Conservation (phyloP, 1,284 basidiomycete genomes). For the Irpex sp. region DNA sequence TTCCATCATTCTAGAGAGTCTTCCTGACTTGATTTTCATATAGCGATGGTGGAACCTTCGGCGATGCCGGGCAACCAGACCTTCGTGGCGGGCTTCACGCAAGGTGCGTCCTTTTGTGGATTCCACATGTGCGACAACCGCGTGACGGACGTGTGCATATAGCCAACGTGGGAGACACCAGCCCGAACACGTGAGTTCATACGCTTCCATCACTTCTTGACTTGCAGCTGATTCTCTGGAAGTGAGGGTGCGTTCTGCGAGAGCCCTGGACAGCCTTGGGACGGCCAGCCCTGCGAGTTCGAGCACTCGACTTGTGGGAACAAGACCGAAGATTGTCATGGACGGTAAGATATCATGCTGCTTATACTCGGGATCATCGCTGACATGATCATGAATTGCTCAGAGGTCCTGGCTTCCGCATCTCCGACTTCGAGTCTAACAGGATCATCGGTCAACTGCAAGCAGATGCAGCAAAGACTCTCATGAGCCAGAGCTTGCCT, state of each 20-base stretch:
- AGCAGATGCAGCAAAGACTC: slow-evolving; percentile 57
- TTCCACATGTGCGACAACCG: neutral
- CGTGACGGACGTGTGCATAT: neutral
- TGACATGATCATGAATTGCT: neutral
- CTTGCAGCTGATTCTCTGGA: neutral
- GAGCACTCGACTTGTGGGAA: slow-evolving; percentile 76
- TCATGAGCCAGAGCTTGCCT: slow-evolving; percentile 49
- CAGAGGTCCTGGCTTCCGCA: slow-evolving; percentile 70
- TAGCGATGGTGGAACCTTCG: slow-evolving; percentile 60
- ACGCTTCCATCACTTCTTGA: slow-evolving; percentile 2
- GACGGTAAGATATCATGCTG: slow-evolving; percentile 44
- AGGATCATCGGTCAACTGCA: slow-evolving; percentile 64
- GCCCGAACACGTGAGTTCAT: slow-evolving; percentile 67
- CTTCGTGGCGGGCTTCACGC: slow-evolving; percentile 75
- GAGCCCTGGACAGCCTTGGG: slow-evolving; percentile 63
- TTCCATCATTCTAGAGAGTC: neutral
- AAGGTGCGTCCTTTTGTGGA: slow-evolving; percentile 43
- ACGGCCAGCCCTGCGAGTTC: slow-evolving; percentile 63
- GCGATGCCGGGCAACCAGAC: slow-evolving; percentile 64
- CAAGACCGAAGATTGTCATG: slow-evolving; percentile 62
- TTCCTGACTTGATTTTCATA: neutral
- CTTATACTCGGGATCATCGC: neutral
- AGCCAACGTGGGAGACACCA: slow-evolving; percentile 79
- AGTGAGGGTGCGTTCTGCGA: slow-evolving; percentile 76
- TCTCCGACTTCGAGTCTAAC: slow-evolving; percentile 72